Base-by-base conservation (phyloP, 441 rosid species). In the Jatropha multifida region DNA sequence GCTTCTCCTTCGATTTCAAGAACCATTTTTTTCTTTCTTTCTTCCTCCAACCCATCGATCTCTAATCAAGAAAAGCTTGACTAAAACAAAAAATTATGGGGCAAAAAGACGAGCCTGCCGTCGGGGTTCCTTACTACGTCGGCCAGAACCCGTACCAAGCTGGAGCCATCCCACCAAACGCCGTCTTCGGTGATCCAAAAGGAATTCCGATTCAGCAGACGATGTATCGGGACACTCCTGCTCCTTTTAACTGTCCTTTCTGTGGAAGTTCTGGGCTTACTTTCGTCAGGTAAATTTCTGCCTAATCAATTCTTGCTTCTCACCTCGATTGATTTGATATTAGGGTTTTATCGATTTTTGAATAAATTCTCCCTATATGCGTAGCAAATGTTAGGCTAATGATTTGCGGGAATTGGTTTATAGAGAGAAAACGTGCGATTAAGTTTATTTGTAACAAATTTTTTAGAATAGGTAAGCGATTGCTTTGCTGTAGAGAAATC, bases 181-280 rank as follows among this genome's bases (percentile, higher is more conserved):
- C 97, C 38, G 79, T 91, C 65, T 80, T 81, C 61, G 89, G 91
- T n/a, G 87, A 93, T 74, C 99, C 96, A 37, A 82, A 86, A 76
- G 97, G 92, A 18, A 83, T 83, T 73, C 98, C 96, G 69, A 85
- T 94, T 76, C 94, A 91, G 11, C 97, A 93, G 82, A 93, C 97
- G 54, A 80, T 93, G 79, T 93, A 84, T 80, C 87, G 94, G 10
- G 96, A 92, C 69, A 93, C 99, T 42, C 95, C 97, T 63, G 98
- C 98, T 77, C 99, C 98, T 32, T 93, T 93, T 76, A 90, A 80
- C 80, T 93, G 94, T 75, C 79, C 77, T 51, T 77, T 64, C 83
- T 91, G 98, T 69, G 97, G 97, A 46, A 83, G 68, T 27, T 80
- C 96, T 62, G 98, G 98, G 7, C 86, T 94, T 82, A 92, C 98